These are phyloP conservation scores for Alternaria sp. DNA, from an alignment of 2,329 filamentous ascomycete species.

Conservation along the genomic window DNA sequence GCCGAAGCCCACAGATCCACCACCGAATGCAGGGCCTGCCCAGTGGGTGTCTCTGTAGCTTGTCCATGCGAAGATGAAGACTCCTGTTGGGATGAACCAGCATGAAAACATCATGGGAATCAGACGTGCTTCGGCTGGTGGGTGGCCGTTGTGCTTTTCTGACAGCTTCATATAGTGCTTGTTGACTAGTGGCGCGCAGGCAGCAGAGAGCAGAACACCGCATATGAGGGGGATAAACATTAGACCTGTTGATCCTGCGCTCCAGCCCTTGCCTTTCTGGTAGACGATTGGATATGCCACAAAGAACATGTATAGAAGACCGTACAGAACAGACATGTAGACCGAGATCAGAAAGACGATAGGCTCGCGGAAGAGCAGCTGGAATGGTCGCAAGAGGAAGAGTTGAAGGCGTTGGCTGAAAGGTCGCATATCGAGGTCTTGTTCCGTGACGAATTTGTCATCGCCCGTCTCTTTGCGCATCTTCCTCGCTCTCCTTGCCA, in stretches of 20 bases:
- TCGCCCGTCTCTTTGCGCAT: conserved; percentile 74
- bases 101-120: conserved; percentile 72
- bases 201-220: conserved; percentile 73
- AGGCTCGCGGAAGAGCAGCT: conserved; percentile 82
- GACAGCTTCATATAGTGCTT: conserved; percentile 76
- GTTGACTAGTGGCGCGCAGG: conserved; percentile 77
- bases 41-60: conserved; percentile 72
- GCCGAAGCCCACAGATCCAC: conserved; percentile 73
- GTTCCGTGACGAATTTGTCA: conserved; percentile 75
- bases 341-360: conserved; percentile 85
- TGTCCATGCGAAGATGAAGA: conserved; percentile 74
- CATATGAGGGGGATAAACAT: conserved; percentile 88
- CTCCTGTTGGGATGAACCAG: conserved; percentile 69
- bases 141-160: conserved; percentile 71
- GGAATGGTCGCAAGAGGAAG: conserved; percentile 83
- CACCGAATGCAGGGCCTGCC: conserved; percentile 76
- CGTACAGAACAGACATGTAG: conserved; percentile 86
- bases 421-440: conserved; percentile 77
- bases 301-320: conserved; percentile 73
- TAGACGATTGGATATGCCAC: conserved; percentile 72
- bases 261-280: conserved; percentile 80
- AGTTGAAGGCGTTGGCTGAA: conserved; percentile 73
- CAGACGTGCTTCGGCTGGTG: conserved; percentile 78
- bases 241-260: conserved; percentile 75
- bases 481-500: conserved; percentile 74